phyloP scores from a whole-genome alignment of 2,329 filamentous ascomycete species.

The Thielaviopsis musarum region DNA sequence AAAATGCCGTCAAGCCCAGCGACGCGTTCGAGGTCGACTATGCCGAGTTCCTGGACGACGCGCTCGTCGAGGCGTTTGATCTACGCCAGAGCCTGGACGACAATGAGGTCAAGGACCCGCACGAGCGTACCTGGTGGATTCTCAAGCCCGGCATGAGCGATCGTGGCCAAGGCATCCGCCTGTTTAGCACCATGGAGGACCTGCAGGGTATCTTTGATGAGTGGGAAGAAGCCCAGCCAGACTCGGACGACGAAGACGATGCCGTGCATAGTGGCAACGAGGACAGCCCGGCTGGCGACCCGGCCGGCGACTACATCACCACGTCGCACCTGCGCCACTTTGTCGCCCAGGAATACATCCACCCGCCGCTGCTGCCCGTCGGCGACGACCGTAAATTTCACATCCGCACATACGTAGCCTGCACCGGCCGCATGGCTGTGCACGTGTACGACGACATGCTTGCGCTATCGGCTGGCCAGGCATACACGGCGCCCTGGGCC shows the following conservation, averaged over 20 bases:
- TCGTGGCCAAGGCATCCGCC: constrained; percentile 74
- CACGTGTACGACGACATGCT: constrained; percentile 87
- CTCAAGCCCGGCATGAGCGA: constrained; percentile 97
- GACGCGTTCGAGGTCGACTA: constrained; percentile 92
- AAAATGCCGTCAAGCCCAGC: constrained; percentile 53
- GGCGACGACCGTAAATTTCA: constrained; percentile 74
- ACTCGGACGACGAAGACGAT: constrained; percentile 45
- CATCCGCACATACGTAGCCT: constrained; percentile 79
- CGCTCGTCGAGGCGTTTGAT: constrained; percentile 78
- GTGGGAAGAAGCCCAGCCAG: constrained; percentile 59
- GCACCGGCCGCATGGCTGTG: constrained; percentile 58
- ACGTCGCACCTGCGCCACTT: constrained; percentile 91
- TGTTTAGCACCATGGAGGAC: constrained; percentile 75
- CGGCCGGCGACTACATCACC: constrained; percentile 42
- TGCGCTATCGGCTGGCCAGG: constrained; percentile 67
- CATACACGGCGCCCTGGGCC: constrained; percentile 51
- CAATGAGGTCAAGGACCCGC: constrained; percentile 30
- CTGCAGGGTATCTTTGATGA: constrained; percentile 77
- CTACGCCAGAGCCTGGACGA: constrained; percentile 58
- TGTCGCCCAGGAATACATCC: constrained; percentile 86
- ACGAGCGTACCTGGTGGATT: constrained; percentile 79
- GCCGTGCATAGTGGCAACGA: constrained; percentile 21
- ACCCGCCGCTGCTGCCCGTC: constrained; percentile 62
- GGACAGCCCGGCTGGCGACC: constrained; percentile 19
- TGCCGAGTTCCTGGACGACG: constrained; percentile 89